A percentile compares a stretch with the other conserved stretches of the same genome.
phyloP scores from a whole-genome alignment of 305 asterid species.

The Salvia sclarea region DNA sequence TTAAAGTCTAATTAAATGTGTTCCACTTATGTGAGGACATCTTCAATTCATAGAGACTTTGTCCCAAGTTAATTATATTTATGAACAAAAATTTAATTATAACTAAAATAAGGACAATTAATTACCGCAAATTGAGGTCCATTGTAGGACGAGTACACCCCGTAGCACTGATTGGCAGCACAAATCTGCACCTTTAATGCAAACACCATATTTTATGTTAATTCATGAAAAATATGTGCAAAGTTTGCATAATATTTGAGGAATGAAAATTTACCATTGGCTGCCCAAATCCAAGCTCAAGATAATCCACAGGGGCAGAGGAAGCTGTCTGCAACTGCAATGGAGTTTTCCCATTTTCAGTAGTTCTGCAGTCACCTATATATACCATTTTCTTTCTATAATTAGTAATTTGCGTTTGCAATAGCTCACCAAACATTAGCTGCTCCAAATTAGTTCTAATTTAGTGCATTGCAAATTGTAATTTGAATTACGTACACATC shows the following conservation, averaged over 20 bases:
- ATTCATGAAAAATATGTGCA: neutral
- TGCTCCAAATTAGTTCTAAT: too few relatives aligned
- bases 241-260: neutral
- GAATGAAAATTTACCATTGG: constrained; percentile 45
- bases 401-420: neutral
- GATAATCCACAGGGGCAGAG: constrained; percentile 40
- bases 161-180: constrained; percentile 51
- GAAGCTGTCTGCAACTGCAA: constrained; percentile 38
- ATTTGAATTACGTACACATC: neutral
- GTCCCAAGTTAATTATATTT: too few relatives aligned
- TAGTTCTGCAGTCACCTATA: constrained; percentile 50
- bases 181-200: constrained; percentile 42
- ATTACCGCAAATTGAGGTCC: constrained; percentile 50
- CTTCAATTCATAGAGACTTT: too few relatives aligned
- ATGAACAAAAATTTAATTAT: too few relatives aligned
- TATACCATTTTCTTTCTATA: neutral
- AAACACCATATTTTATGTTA: neutral
- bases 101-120: neutral
- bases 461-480: neutral
- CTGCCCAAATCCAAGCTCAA: constrained; percentile 65
- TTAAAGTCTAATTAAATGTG: too few relatives aligned
- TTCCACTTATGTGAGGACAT: too few relatives aligned
- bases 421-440: neutral
- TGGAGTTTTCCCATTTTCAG: constrained; percentile 50
- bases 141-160: constrained; percentile 45